Evolutionary conservation across 106 monocot species (phyloP).

Genomic region (Acorus gramineus): DNA sequence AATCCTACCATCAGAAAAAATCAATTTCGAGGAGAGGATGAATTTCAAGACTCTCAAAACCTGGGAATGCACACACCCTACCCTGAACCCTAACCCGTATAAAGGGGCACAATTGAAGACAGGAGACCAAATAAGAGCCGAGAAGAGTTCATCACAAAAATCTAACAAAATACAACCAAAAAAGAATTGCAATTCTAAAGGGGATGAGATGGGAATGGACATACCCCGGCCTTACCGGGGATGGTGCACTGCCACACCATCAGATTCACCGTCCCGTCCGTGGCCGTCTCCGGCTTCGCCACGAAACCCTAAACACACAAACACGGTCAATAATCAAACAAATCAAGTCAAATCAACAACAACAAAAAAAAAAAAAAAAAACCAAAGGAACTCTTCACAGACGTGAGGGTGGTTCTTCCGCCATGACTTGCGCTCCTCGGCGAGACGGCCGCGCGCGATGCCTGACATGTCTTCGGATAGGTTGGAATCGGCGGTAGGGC

Average conservation of each 20-base stretch:
- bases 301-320: conserved; percentile 57
- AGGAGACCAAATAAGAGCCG: too few relatives aligned
- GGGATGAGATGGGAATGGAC: neutral
- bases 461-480: conserved; percentile 36
- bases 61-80: too few relatives aligned
- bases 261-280: conserved; percentile 71
- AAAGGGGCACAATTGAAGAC: too few relatives aligned
- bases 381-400: neutral
- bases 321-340: neutral
- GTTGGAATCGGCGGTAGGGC: too few relatives aligned
- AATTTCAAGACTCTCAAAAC: too few relatives aligned
- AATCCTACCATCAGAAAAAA: too few relatives aligned
- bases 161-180: neutral
- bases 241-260: conserved; percentile 88
- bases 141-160: neutral
- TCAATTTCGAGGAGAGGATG: too few relatives aligned
- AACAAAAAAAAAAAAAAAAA: neutral
- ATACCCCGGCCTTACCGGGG: conserved; percentile 85
- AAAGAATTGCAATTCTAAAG: neutral
- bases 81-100: too few relatives aligned
- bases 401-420: conserved; percentile 84
- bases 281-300: conserved; percentile 68
- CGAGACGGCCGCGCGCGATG: conserved; percentile 71
- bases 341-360: neutral
- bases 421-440: conserved; percentile 88